A percentile compares a stretch with the other conserved stretches of the same genome.
Conservation (phyloP, 768 basidiomycete species). For the Amanita polypyramis region DNA sequence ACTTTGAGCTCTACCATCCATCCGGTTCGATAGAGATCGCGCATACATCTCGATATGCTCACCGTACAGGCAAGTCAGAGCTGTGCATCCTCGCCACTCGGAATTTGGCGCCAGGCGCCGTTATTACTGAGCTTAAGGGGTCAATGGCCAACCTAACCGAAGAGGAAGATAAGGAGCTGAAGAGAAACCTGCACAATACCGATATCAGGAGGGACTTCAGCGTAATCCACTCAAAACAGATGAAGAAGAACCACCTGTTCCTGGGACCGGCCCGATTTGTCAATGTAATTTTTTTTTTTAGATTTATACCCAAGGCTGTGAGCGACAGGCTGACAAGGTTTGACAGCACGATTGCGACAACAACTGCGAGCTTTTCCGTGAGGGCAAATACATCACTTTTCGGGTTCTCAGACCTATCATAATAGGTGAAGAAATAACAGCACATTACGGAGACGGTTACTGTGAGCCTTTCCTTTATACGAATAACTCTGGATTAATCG, state of each 20-base stretch:
- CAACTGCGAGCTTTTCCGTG: constrained; percentile 82
- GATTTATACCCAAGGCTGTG: constrained; percentile 12
- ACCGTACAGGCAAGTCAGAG: constrained; percentile 82
- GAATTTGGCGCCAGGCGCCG: constrained; percentile 50
- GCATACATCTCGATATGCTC: constrained; percentile 80
- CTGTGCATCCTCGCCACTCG: constrained; percentile 81
- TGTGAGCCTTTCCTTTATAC: constrained; percentile 40
- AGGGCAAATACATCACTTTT: constrained; percentile 85
- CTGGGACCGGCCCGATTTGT: constrained; percentile 88
- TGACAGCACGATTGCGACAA: constrained; percentile 81
- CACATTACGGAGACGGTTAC: constrained; percentile 85
- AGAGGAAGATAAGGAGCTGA: constrained; percentile 79
- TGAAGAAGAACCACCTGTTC: constrained; percentile 89
- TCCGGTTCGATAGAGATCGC: constrained; percentile 80
- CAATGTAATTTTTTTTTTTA: constrained; percentile 47
- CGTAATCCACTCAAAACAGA: constrained; percentile 84
- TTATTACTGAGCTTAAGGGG: constrained; percentile 81
- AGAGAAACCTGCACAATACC: constrained; percentile 64
- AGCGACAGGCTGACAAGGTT: constrained; percentile 11
- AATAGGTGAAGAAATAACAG: constrained; percentile 80
- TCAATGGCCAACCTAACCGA: constrained; percentile 85
- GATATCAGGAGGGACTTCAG: constrained; percentile 84
- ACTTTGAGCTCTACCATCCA: constrained; percentile 81
- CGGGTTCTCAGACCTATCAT: constrained; percentile 69
- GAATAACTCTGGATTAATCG: constrained; percentile 9